phyloP scores from a whole-genome alignment of 163 green algal genomes.

The Coccomyxa subellipsoidea region DNA sequence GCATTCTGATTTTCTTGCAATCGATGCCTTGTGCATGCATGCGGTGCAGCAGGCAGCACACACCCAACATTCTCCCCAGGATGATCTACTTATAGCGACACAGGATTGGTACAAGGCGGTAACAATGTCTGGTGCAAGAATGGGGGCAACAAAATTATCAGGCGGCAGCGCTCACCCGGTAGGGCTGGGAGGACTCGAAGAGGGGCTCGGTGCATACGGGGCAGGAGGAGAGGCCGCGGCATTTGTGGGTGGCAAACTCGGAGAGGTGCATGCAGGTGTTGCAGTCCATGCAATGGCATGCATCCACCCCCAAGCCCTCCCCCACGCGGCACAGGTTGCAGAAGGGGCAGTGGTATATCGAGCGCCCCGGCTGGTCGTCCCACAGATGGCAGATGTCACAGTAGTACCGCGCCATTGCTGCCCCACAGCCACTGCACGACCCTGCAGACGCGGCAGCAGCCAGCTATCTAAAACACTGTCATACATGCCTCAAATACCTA shows the following conservation, averaged over 20 bases:
- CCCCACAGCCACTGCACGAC: slow-evolving; percentile 63
- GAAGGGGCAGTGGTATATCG: slow-evolving; percentile 99
- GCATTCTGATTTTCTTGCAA: no score
- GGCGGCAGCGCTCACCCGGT: slow-evolving; percentile 76
- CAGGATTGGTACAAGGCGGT: no score
- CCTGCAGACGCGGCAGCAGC: slow-evolving; percentile 7
- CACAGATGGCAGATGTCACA: slow-evolving; percentile 96
- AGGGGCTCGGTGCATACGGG: slow-evolving; percentile 95
- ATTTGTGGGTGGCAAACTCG: slow-evolving; percentile 86
- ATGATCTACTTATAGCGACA: no score
- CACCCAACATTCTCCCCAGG: no score
- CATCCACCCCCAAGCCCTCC: slow-evolving; percentile 90
- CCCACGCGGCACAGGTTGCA: slow-evolving; percentile 94
- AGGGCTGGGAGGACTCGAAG: slow-evolving; percentile 83
- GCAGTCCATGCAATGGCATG: slow-evolving; percentile 99
- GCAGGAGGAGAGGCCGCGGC: slow-evolving; percentile 72
- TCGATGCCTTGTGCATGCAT: no score
- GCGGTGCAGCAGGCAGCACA: no score
- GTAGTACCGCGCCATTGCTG: slow-evolving; percentile 85
- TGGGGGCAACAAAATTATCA: not conserved
- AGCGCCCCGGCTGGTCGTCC: slow-evolving; percentile 73
- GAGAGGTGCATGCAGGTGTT: slow-evolving; percentile 97
- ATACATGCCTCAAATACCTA: not conserved
- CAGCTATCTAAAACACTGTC: not conserved
- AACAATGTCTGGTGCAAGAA: no score